Evolutionary conservation across 768 basidiomycete species (phyloP), one percentile per base, ranked within the genome.

Genomic region (Mycena galericulata): DNA sequence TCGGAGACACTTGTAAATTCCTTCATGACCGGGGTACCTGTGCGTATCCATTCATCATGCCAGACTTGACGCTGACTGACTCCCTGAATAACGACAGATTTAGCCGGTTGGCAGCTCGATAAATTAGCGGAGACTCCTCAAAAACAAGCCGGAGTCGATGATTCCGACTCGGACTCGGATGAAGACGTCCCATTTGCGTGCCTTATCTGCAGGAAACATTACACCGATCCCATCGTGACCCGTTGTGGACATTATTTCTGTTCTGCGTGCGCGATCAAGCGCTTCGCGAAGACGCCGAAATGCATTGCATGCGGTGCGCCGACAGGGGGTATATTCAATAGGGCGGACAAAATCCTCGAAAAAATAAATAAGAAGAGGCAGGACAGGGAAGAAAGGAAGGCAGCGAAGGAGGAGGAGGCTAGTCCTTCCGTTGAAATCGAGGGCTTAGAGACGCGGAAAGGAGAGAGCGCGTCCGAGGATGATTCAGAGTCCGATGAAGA

Each of bases 101-200:
- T 99, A n/a, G 92, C 92, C 6, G 98, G 98, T 46, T 99, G 98
- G 98, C 97, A 99, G 81, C 86, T 99, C 62, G 98, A 99, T 84
- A 94, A 96, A 79, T 83, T 96, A 61, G 93, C 95, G 29, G 94
- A 91, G 73, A 91, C 86, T 75, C 84, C 91, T n/a, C 84, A 84
- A 77, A 90, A 86, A 79, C 83, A 88, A 71, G 86, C 79, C 40
- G 89, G 87, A 34, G 89, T 89, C 54, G 89, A 80, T 53, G 89
- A 80, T 34, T 90, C 89, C 11, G 90, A 87, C 57, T 88, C 89
- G 45, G 91, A 91, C 77, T 88, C 88, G 41, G 91, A 90, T 72
- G 90, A 95, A 77, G 96, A 96, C 78, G 87, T 99, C 56, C 98
- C 98, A 7, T 99, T 99, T 78, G 97, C 98, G n/a, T 99, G 98